Base-by-base conservation (phyloP, 139 green algal genomes). In the Ettlia oleoabundans region DNA sequence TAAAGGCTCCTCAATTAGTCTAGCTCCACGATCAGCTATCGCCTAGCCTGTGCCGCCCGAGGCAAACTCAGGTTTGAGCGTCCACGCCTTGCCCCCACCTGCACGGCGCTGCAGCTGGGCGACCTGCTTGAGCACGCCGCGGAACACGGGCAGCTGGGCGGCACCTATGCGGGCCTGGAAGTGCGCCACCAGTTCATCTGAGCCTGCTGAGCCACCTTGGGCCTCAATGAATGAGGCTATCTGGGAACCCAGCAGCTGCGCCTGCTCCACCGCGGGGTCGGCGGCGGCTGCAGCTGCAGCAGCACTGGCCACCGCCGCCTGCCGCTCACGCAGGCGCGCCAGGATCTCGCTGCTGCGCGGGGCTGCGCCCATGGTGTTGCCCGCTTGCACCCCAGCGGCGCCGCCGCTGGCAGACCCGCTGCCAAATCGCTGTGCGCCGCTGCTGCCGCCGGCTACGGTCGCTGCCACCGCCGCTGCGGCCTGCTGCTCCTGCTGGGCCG, bases 41-140 rank as follows among this genome's bases (percentile, higher is more conserved):
- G n/a, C n/a, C n/a, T n/a, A n/a, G n/a, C n/a, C n/a, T n/a, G n/a
- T n/a, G n/a, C n/a, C n/a, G n/a, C n/a, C n/a, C n/a, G n/a, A n/a
- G n/a, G 66, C 66, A 73, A 91, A 93, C 55, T 92, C 91, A 4
- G 62, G 19, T 47, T 80, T 87, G n/a, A 97, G 84, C 70, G 86
- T 77, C 93, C 93, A 97, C 43, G 76, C 58, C 82, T 91, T 92
- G 47, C 78, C 84, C 24, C 76, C 81, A 6, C 24, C 66, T 10
- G 19, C 18, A 5, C 18, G 55, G 24, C 76, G 66, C 75, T 85
- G 61, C 65, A 95, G 79, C 42, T 22, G 53, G 18, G 92, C 93
- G 74, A 97, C 89, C 72, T 91, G 86, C 72, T 92, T 90, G 26
- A 98, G 82, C 66, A 93, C 47, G 82, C 93, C 88, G 64, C 91